Conservation (phyloP, 305 asterid genomes). For the Fraxinus paxiana region DNA sequence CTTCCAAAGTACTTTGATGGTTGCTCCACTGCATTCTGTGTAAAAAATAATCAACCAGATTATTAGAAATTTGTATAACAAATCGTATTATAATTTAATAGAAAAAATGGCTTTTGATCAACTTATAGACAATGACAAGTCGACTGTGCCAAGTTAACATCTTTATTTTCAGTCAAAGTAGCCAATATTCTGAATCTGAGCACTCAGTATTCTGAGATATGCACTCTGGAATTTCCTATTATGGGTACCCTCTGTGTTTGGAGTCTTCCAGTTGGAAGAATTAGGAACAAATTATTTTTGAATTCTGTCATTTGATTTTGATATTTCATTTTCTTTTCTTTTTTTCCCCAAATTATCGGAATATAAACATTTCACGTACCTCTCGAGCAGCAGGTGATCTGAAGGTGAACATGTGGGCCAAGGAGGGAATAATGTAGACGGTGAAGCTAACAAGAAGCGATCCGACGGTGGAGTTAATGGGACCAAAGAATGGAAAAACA, state of each 20-base stretch:
- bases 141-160: not conserved
- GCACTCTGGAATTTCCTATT: not conserved
- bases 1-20: conserved; percentile 57
- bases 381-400: conserved; percentile 42
- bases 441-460: conserved; percentile 54
- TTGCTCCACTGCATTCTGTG: conserved; percentile 73
- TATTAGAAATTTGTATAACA: not conserved
- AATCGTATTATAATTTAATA: not conserved
- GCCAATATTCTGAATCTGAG: not conserved
- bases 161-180: not conserved
- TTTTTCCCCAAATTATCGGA: not conserved
- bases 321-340: not conserved
- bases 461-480: conserved; percentile 50
- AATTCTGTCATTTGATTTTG: not conserved
- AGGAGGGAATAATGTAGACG: conserved; percentile 46
- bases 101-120: not conserved
- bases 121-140: not conserved
- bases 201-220: not conserved
- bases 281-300: not conserved
- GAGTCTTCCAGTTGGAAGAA: not conserved
- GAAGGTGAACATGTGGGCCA: conserved; percentile 50
- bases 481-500: conserved; percentile 53
- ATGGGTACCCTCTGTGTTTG: not conserved
- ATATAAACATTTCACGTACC: conserved; percentile 24
- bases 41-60: not conserved